Percentiles rank a stretch among this genome's conserved stretches.
Evolutionary conservation across 2,329 filamentous ascomycete species (phyloP).

Genomic region (Coniella vitis): DNA sequence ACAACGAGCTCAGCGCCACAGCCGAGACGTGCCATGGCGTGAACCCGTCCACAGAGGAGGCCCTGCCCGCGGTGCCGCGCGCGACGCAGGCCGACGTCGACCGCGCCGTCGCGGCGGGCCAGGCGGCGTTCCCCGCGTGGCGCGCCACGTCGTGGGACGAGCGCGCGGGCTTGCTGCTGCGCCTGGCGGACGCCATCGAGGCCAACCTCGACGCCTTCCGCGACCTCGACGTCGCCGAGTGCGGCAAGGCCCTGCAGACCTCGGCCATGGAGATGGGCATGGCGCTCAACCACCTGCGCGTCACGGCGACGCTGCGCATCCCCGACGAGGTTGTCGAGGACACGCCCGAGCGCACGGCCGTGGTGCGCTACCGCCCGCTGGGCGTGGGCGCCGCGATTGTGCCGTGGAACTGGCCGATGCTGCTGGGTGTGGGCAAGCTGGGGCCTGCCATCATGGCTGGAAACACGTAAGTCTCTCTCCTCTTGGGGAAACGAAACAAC

Average conservation of each 20-base stretch:
- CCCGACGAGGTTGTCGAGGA: constrained; percentile 16
- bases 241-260: constrained; percentile 15
- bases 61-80: constrained; percentile 42
- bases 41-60: constrained; percentile 40
- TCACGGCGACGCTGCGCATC: constrained; percentile 11
- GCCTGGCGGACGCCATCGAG: constrained; percentile 14
- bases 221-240: constrained; percentile 14
- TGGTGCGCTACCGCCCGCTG: constrained; percentile 23
- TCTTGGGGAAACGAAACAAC: no score
- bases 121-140: constrained; percentile 41
- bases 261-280: constrained; percentile 14
- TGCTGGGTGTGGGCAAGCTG: constrained; percentile 35
- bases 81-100: constrained; percentile 39
- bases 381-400: constrained; percentile 40
- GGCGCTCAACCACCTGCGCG: constrained; percentile 9
- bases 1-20: constrained; percentile 39
- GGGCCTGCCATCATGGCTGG: constrained; percentile 50
- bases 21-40: constrained; percentile 36
- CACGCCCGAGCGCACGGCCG: constrained; percentile 2
- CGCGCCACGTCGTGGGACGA: constrained; percentile 13
- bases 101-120: constrained; percentile 38
- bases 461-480: not conserved
- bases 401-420: constrained; percentile 38
- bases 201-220: constrained; percentile 14
- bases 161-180: constrained; percentile 5